A percentile compares a stretch with the other conserved stretches of the same genome.
These are phyloP conservation scores for Puccinia horiana DNA, from an alignment of 1,284 basidiomycete species.

Conservation along the genomic window DNA sequence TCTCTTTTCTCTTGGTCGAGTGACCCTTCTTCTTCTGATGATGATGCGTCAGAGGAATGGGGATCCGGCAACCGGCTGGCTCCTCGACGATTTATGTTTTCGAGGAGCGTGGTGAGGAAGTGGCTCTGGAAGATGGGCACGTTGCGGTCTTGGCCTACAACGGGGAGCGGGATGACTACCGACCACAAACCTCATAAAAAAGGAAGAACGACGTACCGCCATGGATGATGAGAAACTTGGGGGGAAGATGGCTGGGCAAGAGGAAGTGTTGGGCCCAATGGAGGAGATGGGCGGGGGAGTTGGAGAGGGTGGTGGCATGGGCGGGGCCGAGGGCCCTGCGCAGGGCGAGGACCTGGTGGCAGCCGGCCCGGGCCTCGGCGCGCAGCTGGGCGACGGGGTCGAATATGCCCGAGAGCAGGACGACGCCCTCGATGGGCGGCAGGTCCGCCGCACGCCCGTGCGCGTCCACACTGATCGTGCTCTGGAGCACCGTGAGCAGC, in stretches of 20 bases:
- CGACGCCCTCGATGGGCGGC: conserved; percentile 52
- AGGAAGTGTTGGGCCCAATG: conserved; percentile 55
- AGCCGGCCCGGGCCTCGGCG: conserved; percentile 47
- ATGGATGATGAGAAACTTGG: conserved; percentile 55
- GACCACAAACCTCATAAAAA: neutral
- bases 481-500: conserved; percentile 58
- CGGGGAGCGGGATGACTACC: conserved; percentile 44
- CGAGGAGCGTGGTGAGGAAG: conserved; percentile 56
- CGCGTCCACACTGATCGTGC: conserved; percentile 53
- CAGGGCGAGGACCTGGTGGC: neutral
- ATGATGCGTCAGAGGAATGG: no score
- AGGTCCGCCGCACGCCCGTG: neutral
- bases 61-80: no score
- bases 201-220: conserved; percentile 19
- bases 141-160: conserved; percentile 55
- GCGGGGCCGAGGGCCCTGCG: conserved; percentile 21
- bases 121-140: conserved; percentile 57
- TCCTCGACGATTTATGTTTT: conserved; percentile 49
- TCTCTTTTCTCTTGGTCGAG: conserved; percentile 48
- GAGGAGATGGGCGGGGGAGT: conserved; percentile 57
- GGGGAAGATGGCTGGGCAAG: conserved; percentile 54
- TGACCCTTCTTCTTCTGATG: neutral
- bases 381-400: conserved; percentile 53
- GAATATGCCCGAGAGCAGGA: conserved; percentile 52
- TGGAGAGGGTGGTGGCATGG: conserved; percentile 49